Conservation (phyloP, 1,139 yeast genomes). For the Blastobotrys buckinghamii region DNA sequence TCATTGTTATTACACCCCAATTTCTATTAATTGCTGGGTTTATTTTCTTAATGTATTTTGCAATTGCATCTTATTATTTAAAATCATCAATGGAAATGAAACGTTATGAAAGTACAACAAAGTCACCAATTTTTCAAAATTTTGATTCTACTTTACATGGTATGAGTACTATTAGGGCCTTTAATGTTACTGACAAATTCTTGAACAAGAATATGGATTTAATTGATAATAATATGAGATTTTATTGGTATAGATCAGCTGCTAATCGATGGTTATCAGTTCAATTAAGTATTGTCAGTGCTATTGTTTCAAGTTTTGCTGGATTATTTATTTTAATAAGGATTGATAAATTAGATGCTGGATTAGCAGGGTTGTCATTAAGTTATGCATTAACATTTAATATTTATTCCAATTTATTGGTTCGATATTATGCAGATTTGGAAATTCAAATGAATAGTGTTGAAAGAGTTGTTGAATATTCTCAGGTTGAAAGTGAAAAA, state of each 20-base stretch:
- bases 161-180: conserved; percentile 76
- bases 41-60: conserved; percentile 67
- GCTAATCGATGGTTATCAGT: conserved; percentile 97
- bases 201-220: conserved; percentile 57
- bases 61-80: conserved; percentile 80
- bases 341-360: conserved; percentile 75
- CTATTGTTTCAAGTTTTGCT: conserved; percentile 76
- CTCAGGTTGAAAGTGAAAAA: conserved; percentile 53
- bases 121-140: conserved; percentile 74
- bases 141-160: conserved; percentile 75
- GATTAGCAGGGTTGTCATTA: conserved; percentile 87
- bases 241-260: conserved; percentile 87
- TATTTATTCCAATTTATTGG: conserved; percentile 93
- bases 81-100: conserved; percentile 73
- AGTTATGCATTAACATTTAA: conserved; percentile 90
- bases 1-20: background rate
- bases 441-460: conserved; percentile 78
- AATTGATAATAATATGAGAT: conserved; percentile 80
- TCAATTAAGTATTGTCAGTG: conserved; percentile 83
- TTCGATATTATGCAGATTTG: conserved; percentile 57
- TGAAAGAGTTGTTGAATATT: conserved; percentile 67
- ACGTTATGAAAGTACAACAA: conserved; percentile 64
- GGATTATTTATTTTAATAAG: conserved; percentile 75
- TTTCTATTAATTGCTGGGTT: conserved; percentile 74
- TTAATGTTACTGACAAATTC: conserved; percentile 68